Percentiles rank a stretch among this genome's conserved stretches.
These are phyloP conservation scores for Larix kaempferi DNA, from an alignment of 75 land plant species.

Conservation along the genomic window DNA sequence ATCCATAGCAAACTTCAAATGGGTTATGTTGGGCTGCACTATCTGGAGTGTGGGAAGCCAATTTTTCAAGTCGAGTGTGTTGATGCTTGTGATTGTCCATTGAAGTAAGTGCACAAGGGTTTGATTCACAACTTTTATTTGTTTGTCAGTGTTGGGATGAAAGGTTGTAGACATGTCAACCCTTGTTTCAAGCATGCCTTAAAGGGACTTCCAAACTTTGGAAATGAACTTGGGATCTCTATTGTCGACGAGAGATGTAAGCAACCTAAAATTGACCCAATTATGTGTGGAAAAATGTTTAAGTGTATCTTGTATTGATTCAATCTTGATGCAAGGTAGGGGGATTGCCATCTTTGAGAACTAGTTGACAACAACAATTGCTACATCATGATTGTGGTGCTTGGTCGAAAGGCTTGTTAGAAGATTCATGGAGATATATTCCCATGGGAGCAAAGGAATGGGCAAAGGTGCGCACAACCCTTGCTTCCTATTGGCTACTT, in stretches of 20 bases:
- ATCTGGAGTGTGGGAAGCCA: too few relatives aligned
- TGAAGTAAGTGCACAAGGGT: too few relatives aligned
- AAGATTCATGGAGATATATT: background rate
- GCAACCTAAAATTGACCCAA: background rate
- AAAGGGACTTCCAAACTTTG: background rate
- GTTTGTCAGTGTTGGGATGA: background rate
- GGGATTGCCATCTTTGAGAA: background rate
- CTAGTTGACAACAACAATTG: background rate
- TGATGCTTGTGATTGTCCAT: too few relatives aligned
- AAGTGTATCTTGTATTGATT: background rate
- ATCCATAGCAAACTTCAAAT: too few relatives aligned
- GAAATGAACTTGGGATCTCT: background rate
- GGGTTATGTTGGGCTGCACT: too few relatives aligned
- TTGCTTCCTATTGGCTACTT: background rate
- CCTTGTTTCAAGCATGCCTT: background rate
- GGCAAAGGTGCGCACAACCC: background rate
- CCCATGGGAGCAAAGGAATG: background rate
- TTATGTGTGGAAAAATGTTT: background rate
- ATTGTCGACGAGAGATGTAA: background rate
- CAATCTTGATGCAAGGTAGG: background rate
- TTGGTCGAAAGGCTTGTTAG: background rate
- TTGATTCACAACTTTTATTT: background rate
- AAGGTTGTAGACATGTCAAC: background rate
- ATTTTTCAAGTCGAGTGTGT: too few relatives aligned
- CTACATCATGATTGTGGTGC: background rate